Conservation (phyloP, 2,329 filamentous ascomycete genomes). For the Cyphellophora europaea region DNA sequence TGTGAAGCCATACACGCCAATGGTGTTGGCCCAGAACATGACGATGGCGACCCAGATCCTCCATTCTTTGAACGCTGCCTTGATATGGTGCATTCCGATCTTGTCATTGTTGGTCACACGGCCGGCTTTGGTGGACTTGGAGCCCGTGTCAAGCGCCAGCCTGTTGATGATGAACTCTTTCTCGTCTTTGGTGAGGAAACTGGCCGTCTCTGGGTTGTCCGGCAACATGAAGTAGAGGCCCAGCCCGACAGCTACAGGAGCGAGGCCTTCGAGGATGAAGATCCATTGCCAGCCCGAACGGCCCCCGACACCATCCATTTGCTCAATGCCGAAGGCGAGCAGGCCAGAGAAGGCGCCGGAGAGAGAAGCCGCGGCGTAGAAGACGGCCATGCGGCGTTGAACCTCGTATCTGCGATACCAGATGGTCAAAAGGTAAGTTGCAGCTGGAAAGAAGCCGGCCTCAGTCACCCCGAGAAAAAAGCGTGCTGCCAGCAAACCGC, state of each 20-base stretch:
- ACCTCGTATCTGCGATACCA: conserved; percentile 24
- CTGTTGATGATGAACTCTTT: conserved; percentile 48
- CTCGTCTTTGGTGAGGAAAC: conserved; percentile 63
- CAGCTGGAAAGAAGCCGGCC: conserved; percentile 8
- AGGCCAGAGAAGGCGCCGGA: conserved; percentile 39
- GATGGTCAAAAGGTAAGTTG: conserved; percentile 28
- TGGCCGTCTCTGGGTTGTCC: conserved; percentile 65
- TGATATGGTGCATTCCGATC: conserved; percentile 60
- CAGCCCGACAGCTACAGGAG: conserved; percentile 41
- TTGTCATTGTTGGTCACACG: conserved; percentile 49
- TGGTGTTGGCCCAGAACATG: conserved; percentile 17
- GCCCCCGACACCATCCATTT: conserved; percentile 35
- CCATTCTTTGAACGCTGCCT: conserved; percentile 54
- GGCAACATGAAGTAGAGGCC: conserved; percentile 52
- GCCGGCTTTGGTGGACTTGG: conserved; percentile 20
- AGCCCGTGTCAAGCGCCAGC: conserved; percentile 58
- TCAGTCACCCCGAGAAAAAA: conserved; percentile 42
- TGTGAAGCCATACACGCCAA: conserved; percentile 17
- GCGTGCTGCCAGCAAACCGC: conserved; percentile 40
- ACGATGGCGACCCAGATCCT: conserved; percentile 48
- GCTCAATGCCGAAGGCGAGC: conserved; percentile 39
- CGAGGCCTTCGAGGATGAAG: conserved; percentile 44
- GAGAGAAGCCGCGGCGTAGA: conserved; percentile 22
- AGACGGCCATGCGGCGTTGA: conserved; percentile 21
- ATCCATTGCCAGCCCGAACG: conserved; percentile 46